Percentiles rank a stretch among this genome's conserved stretches.
phyloP scores from a whole-genome alignment of 2,329 filamentous ascomycete genomes.

The Ascochyta fabae region DNA sequence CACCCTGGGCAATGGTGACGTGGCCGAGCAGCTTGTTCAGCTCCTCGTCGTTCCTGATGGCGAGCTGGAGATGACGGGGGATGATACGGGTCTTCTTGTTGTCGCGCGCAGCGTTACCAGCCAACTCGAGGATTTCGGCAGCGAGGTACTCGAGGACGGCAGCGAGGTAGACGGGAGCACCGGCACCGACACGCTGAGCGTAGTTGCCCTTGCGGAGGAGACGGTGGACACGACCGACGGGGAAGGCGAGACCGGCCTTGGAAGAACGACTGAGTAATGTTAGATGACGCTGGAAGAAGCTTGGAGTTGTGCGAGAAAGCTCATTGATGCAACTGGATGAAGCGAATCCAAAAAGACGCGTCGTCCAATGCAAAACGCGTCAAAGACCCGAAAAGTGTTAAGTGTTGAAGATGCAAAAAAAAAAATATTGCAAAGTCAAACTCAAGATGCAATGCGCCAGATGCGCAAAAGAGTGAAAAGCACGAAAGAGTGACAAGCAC shows the following conservation, averaged over 20 bases:
- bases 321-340: too few relatives aligned
- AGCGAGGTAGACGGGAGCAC: slow-evolving; percentile 94
- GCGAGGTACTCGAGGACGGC: slow-evolving; percentile 98
- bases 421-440: slow-evolving; percentile 9
- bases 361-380: slow-evolving; percentile 20
- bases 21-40: slow-evolving; percentile 98
- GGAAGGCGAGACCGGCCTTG: slow-evolving; percentile 99
- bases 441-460: slow-evolving; percentile 9
- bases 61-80: slow-evolving; percentile 96
- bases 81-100: slow-evolving; percentile 99
- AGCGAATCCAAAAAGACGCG: slow-evolving; percentile 29
- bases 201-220: slow-evolving; percentile 99
- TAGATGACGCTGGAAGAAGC: slow-evolving; percentile 11
- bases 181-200: slow-evolving; percentile 98
- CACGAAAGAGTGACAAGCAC: slow-evolving; percentile 39
- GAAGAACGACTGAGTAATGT: slow-evolving; percentile 81
- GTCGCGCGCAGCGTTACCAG: slow-evolving; percentile 97
- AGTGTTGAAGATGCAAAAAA: slow-evolving; percentile 2
- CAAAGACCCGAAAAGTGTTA: not conserved
- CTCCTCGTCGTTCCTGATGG: slow-evolving; percentile 99
- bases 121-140: slow-evolving; percentile 97
- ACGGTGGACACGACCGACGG: slow-evolving; percentile 98
- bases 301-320: slow-evolving; percentile 49
- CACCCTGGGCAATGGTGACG: slow-evolving; percentile 95
- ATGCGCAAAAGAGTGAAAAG: slow-evolving; percentile 5